Conservation (phyloP, 176 grass and related monocot genomes). For the Calamus simplicifolius region DNA sequence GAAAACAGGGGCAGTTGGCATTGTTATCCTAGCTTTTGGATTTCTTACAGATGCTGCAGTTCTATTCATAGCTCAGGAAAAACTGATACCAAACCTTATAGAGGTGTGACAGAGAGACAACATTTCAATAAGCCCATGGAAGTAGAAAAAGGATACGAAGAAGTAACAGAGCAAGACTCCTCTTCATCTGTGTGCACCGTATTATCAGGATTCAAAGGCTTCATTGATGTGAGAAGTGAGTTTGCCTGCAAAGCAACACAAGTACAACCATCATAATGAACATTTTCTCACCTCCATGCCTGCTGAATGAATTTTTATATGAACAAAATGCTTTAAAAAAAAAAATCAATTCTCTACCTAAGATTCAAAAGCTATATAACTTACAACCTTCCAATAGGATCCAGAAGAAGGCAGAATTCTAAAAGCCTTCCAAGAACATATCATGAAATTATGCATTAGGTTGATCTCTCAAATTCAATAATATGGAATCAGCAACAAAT, state of each 20-base stretch:
- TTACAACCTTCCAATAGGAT: no score
- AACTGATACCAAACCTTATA: background rate
- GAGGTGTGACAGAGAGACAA: background rate
- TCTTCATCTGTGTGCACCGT: constrained; percentile 38
- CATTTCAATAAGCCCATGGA: constrained; percentile 8
- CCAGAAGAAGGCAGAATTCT: no score
- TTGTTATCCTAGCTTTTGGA: constrained; percentile 46
- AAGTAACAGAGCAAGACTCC: constrained; percentile 57
- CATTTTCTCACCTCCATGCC: no score
- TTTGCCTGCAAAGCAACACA: constrained; percentile 37
- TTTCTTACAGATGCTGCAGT: constrained; percentile 36
- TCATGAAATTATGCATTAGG: no score
- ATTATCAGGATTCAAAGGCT: constrained; percentile 32
- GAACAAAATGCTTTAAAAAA: no score
- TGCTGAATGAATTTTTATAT: no score
- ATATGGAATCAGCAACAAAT: no score
- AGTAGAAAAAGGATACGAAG: constrained; percentile 62
- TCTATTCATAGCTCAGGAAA: constrained; percentile 56
- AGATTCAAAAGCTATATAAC: no score
- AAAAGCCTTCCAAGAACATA: no score
- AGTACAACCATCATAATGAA: background rate
- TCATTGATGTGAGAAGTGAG: constrained; percentile 23
- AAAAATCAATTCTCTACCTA: no score
- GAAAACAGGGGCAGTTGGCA: constrained; percentile 48
- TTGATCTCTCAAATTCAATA: no score